phyloP scores from a whole-genome alignment of 805 yeast genomes.

The Candida incommunis region DNA sequence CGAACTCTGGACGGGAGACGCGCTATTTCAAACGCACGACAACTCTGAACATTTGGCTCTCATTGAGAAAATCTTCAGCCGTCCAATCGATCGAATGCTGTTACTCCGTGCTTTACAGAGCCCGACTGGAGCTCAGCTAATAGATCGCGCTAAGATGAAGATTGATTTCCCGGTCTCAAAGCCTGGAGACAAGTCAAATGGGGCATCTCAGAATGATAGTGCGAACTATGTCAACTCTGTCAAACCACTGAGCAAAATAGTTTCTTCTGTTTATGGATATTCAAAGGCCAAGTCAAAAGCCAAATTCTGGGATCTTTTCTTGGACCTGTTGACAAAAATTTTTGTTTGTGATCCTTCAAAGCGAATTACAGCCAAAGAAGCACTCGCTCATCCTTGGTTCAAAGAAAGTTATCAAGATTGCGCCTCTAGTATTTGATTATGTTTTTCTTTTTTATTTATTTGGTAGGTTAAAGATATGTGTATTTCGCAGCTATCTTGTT shows the following conservation, averaged over 20 bases:
- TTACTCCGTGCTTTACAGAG: constrained; percentile 13
- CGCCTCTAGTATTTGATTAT: neutral
- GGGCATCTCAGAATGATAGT: constrained; percentile 21
- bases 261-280: constrained; percentile 8
- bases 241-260: constrained; percentile 8
- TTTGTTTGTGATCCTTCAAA: constrained; percentile 59
- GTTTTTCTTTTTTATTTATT: no score
- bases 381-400: constrained; percentile 76
- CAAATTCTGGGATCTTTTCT: constrained; percentile 70
- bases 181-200: constrained; percentile 23
- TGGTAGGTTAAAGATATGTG: neutral
- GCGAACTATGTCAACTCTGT: constrained; percentile 7
- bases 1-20: constrained; percentile 87
- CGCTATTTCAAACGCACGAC: constrained; percentile 88
- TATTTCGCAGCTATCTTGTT: no score
- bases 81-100: constrained; percentile 21
- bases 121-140: constrained; percentile 8
- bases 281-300: constrained; percentile 29
- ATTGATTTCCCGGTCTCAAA: constrained; percentile 23
- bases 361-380: constrained; percentile 63
- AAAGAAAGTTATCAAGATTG: neutral
- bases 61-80: constrained; percentile 71
- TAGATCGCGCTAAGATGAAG: constrained; percentile 11
- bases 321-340: constrained; percentile 50
- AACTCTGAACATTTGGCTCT: constrained; percentile 87